These are phyloP conservation scores for Parsonsia alboflavescens DNA, from an alignment of 257 asterid species.

Conservation along the genomic window DNA sequence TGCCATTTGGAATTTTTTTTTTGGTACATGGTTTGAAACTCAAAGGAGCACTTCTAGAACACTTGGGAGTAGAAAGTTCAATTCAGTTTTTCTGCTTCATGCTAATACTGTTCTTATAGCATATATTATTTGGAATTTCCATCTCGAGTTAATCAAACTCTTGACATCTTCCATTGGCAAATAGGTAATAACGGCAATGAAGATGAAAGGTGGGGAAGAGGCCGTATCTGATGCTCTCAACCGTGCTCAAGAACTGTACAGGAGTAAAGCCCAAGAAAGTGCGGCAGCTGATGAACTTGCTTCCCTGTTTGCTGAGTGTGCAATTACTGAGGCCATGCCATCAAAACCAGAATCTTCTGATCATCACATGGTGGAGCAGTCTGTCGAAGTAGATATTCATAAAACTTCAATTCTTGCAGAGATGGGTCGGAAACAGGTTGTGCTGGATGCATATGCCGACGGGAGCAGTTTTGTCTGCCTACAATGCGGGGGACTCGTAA, in stretches of 20 bases:
- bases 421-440: conserved; percentile 67
- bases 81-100: neutral
- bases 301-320: conserved; percentile 85
- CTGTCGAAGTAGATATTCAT: conserved; percentile 39
- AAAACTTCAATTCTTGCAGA: conserved; percentile 78
- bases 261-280: conserved; percentile 53
- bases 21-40: neutral
- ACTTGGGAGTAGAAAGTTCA: neutral
- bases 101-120: neutral
- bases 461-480: conserved; percentile 94
- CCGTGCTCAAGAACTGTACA: conserved; percentile 73
- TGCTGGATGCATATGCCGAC: conserved; percentile 78
- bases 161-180: neutral
- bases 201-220: conserved; percentile 69
- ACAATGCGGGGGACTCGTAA: conserved; percentile 88
- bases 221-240: conserved; percentile 56
- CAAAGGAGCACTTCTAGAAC: neutral
- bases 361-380: conserved; percentile 20
- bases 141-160: neutral
- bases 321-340: conserved; percentile 82
- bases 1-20: neutral
- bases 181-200: conserved; percentile 86
- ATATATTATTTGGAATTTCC: neutral
- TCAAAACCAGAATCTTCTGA: conserved; percentile 29
- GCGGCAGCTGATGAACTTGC: conserved; percentile 87